phyloP scores from a whole-genome alignment of 2,329 filamentous ascomycete genomes.

The Beauveria sp. region DNA sequence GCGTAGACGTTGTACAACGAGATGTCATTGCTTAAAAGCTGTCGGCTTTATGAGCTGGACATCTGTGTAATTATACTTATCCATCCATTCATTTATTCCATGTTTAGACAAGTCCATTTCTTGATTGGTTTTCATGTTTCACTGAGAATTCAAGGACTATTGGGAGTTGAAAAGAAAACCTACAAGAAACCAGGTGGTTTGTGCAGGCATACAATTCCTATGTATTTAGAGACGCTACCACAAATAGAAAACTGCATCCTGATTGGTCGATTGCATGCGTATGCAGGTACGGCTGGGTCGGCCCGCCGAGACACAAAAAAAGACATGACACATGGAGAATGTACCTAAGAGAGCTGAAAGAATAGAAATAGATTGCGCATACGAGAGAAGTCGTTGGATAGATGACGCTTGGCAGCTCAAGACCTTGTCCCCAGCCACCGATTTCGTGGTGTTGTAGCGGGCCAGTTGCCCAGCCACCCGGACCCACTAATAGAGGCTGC shows the following conservation, averaged over 20 bases:
- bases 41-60: not conserved
- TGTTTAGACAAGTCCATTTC: not conserved
- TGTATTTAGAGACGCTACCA: conserved; percentile 1
- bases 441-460: not conserved
- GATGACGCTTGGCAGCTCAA: not conserved
- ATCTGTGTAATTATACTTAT: not conserved
- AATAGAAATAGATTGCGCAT: not conserved
- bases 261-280: not conserved
- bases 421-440: not conserved
- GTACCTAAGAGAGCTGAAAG: too few relatives aligned
- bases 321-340: not conserved
- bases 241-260: not conserved
- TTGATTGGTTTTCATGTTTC: not conserved
- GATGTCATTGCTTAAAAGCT: not conserved
- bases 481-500: not conserved
- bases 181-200: not conserved
- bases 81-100: not conserved
- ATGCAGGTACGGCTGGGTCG: not conserved
- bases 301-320: not conserved
- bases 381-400: not conserved
- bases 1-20: not conserved
- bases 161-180: not conserved
- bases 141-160: not conserved
- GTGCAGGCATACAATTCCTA: conserved; percentile 3
- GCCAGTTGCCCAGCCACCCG: not conserved